Conservation (phyloP, 257 asterid species). For the Eucommia ulmoides region DNA sequence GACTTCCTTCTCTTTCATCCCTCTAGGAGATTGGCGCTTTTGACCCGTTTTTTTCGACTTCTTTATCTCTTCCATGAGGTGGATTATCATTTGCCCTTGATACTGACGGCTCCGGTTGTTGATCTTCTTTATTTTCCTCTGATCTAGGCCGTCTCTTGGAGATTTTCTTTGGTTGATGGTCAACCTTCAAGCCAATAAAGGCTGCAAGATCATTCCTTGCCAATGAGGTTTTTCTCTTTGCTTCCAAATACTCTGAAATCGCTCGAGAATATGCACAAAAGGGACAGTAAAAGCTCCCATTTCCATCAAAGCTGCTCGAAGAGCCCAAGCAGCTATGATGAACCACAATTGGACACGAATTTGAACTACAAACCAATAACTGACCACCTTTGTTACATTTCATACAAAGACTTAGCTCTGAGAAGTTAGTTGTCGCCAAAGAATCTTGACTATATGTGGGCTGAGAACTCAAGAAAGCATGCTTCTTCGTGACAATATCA, state of each 20-base stretch:
- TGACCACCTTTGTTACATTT: slow-evolving; percentile 39
- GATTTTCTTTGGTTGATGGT: slow-evolving; percentile 12
- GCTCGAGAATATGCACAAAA: slow-evolving; percentile 71
- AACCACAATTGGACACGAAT: slow-evolving; percentile 37
- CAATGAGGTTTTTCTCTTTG: slow-evolving; percentile 28
- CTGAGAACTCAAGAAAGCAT: slow-evolving; percentile 38
- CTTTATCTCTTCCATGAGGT: slow-evolving; percentile 15
- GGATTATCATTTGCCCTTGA: slow-evolving; percentile 10
- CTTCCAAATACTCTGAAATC: slow-evolving; percentile 31
- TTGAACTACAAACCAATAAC: slow-evolving; percentile 35
- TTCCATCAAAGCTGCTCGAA: slow-evolving; percentile 25
- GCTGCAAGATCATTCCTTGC: slow-evolving; percentile 36
- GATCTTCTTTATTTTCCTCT: slow-evolving; percentile 8
- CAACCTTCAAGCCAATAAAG: slow-evolving; percentile 26
- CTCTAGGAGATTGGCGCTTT: slow-evolving; percentile 16
- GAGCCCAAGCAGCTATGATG: slow-evolving; percentile 56
- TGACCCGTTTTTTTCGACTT: slow-evolving; percentile 12
- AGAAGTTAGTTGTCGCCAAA: slow-evolving; percentile 22
- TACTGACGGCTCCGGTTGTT: slow-evolving; percentile 21
- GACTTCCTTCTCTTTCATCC: slow-evolving; percentile 14
- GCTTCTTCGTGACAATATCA: slow-evolving; percentile 28
- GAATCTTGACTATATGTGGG: slow-evolving; percentile 35
- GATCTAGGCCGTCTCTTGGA: slow-evolving; percentile 4
- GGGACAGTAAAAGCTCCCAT: too few species aligned
- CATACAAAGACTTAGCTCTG: slow-evolving; percentile 32